Conservation (phyloP, 2,329 filamentous ascomycete genomes). For the Trichoderma sp. region DNA sequence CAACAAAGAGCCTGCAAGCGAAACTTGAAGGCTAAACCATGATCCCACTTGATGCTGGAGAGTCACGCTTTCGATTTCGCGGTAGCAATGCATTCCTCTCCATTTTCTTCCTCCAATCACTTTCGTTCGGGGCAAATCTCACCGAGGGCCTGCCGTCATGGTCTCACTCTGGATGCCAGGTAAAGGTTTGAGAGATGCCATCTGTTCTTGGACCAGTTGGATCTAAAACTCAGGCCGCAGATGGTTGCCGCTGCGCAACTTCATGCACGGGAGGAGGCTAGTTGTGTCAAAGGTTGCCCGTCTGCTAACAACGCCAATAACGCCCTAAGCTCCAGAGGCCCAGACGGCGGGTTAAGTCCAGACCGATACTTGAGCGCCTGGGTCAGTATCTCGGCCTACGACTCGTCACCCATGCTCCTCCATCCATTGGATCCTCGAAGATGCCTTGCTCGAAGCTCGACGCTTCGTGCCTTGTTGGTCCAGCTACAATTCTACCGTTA, state of each 20-base stretch:
- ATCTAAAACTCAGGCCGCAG: background rate
- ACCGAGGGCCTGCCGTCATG: background rate
- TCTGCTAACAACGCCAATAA: background rate
- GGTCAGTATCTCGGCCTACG: slow-evolving; percentile 17
- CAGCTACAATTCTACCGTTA: slow-evolving; percentile 23
- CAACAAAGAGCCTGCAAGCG: background rate
- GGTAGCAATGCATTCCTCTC: background rate
- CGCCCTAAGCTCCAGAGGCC: background rate
- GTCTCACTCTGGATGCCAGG: background rate
- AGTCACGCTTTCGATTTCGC: background rate
- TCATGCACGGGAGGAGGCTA: background rate
- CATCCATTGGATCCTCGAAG: slow-evolving; percentile 23
- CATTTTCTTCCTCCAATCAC: background rate
- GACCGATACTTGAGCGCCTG: background rate
- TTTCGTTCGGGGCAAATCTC: background rate
- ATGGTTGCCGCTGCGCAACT: background rate
- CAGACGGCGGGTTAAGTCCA: background rate
- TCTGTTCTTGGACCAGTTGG: background rate
- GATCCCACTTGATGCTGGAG: background rate
- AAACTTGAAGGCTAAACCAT: background rate
- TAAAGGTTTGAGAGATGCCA: background rate
- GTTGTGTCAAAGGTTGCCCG: background rate
- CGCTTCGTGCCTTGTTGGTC: slow-evolving; percentile 27
- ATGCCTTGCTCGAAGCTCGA: slow-evolving; percentile 25
- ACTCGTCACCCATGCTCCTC: slow-evolving; percentile 20